Percentiles rank a stretch among this genome's conserved stretches.
Evolutionary conservation across 148 eudicot species (phyloP).

Genomic region (Dianthus caryophyllus): DNA sequence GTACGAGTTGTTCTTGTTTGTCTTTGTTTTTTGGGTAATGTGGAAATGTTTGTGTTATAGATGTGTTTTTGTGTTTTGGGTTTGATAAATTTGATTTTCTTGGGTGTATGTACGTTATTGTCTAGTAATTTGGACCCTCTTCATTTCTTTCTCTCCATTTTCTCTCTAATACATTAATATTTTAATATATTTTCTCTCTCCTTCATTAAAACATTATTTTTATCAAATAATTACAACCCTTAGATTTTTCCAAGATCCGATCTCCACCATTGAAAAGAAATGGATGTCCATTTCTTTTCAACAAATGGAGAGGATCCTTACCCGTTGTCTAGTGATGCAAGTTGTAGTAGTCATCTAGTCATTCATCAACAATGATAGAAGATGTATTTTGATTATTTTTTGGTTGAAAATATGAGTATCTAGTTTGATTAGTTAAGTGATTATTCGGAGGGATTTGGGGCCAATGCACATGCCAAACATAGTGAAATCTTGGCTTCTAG

Average conservation of each 20-base stretch:
- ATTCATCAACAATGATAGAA: background rate
- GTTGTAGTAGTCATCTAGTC: too few species aligned
- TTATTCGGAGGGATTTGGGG: slow-evolving; percentile 6
- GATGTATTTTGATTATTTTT: slow-evolving; percentile 11
- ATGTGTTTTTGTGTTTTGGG: too few species aligned
- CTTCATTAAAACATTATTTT: slow-evolving; percentile 1
- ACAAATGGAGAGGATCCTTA: too few species aligned
- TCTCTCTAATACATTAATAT: background rate
- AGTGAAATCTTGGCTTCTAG: background rate
- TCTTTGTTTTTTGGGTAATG: background rate
- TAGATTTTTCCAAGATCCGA: background rate
- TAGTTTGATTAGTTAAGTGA: background rate
- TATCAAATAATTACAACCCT: background rate
- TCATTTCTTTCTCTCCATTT: too few species aligned
- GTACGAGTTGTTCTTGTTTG: background rate
- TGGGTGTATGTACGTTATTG: too few species aligned
- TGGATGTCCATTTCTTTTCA: too few species aligned
- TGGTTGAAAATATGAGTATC: slow-evolving; percentile 13
- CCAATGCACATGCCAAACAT: slow-evolving; percentile 4
- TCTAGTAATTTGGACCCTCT: too few species aligned
- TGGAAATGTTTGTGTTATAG: background rate
- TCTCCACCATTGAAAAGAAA: slow-evolving; percentile 10
- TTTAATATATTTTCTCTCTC: background rate
- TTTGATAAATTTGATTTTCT: too few species aligned
- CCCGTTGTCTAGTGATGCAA: background rate